These are phyloP conservation scores for Cymbopogon citratus DNA, from an alignment of 176 grass and related monocot species.

Conservation along the genomic window DNA sequence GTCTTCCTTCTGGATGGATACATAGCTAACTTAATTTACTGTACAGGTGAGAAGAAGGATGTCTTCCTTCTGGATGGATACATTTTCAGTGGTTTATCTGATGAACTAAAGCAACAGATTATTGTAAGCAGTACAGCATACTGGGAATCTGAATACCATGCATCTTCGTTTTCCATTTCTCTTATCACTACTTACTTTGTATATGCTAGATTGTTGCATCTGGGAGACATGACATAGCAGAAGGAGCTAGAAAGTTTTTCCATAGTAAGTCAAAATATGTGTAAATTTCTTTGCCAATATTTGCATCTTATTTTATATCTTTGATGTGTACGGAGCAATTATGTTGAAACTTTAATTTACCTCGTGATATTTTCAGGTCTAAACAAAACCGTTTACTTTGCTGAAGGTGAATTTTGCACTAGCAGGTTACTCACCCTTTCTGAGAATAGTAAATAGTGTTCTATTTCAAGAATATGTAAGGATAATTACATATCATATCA, in stretches of 20 bases:
- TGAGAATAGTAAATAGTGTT: not conserved
- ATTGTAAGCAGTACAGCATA: constrained; percentile 49
- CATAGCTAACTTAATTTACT: constrained; percentile 30
- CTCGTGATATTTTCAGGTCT: constrained; percentile 54
- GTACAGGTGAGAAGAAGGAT: constrained; percentile 54
- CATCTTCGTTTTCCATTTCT: constrained; percentile 1
- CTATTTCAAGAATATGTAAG: not conserved
- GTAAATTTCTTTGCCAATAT: constrained; percentile 2
- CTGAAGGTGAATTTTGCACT: constrained; percentile 66
- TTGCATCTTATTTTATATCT: not conserved
- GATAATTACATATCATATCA: not conserved
- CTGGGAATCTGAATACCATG: not conserved
- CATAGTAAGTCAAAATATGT: constrained; percentile 41
- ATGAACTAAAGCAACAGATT: constrained; percentile 55
- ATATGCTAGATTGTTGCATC: constrained; percentile 71
- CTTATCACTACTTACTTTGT: constrained; percentile 13
- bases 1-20: constrained; percentile 55
- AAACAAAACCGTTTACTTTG: constrained; percentile 49
- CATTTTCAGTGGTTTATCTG: constrained; percentile 61
- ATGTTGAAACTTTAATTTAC: constrained; percentile 18
- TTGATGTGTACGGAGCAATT: constrained; percentile 8
- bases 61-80: constrained; percentile 56
- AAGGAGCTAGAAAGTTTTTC: constrained; percentile 47
- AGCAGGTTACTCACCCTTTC: constrained; percentile 58
- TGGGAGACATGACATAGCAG: constrained; percentile 48